Base-by-base conservation (phyloP, 495 filamentous ascomycete species). In the Neurospora intermedia region DNA sequence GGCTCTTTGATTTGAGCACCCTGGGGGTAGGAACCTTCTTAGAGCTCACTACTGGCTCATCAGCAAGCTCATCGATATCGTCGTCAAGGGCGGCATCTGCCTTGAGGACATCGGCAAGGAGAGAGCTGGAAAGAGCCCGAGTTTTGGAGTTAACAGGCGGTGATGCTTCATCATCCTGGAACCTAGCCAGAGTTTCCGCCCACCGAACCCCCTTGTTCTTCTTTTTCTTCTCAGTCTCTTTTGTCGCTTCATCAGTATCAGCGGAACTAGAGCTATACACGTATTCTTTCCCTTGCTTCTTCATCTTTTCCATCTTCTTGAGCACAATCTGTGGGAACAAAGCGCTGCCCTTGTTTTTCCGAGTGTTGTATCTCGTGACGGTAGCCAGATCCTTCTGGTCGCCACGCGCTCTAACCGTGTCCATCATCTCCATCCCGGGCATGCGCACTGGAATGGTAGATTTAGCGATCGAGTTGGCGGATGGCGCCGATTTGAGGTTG, bases 291-390 rank as follows among this genome's bases (percentile, higher is more conserved):
- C 27, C 70, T 73, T 78, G 74, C 73, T 74, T 76, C 71, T 81
- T 82, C 31, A 76, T 69, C 71, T 78, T 79, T 42, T 80, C 78
- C 76, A 79, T 79, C 66, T 74, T 71, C 72, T 74, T 74, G 4
- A 85, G 75, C 11, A 83, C 74, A 0, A 78, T 39, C n/a, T 70
- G 71, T 10, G 81, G 78, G n/a, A 66, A 76, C 3, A 81, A 70
- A 0, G 82, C 75, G 69, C 77, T 80, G 69, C 78, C 84, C 77
- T 88, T 88, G 78, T 89, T 89, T 75, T 86, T 87, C 43, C 86
- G 82, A 2, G 87, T 89, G 76, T 89, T 89, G 69, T 76, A 75
- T 10, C 82, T 72, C 0, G 87, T 88, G 18, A 86, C 66, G 20
- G 83, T 76, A 6, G 82, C 83, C 15, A 88, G 75, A 69, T 87